phyloP scores from a whole-genome alignment of 2,329 filamentous ascomycete species.

The Fusarium subtropicale region DNA sequence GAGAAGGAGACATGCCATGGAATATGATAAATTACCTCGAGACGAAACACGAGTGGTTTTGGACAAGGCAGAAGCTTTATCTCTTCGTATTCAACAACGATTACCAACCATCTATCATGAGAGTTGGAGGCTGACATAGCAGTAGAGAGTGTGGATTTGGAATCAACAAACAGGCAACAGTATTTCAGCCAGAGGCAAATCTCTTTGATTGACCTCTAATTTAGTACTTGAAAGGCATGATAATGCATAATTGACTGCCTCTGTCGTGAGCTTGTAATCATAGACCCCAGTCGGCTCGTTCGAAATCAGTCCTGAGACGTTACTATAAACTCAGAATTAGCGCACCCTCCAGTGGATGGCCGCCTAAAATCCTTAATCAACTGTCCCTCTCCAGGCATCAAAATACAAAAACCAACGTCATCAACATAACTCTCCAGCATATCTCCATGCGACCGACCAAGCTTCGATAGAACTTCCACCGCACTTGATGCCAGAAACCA shows the following conservation, averaged over 20 bases:
- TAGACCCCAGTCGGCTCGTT: slow-evolving; percentile 1
- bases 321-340: slow-evolving; percentile 15
- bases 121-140: not conserved
- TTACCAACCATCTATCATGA: slow-evolving; percentile 13
- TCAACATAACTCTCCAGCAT: slow-evolving; percentile 15
- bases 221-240: not conserved
- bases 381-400: slow-evolving; percentile 36
- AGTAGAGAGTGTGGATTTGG: not conserved
- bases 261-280: not conserved
- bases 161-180: not conserved
- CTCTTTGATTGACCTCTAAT: not conserved
- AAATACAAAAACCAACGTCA: slow-evolving; percentile 29
- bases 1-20: not conserved
- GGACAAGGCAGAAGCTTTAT: slow-evolving; percentile 4
- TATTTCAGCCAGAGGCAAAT: too few relatives aligned
- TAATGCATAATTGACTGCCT: not conserved
- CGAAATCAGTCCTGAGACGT: slow-evolving; percentile 3
- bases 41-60: not conserved
- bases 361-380: slow-evolving; percentile 20
- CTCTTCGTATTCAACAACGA: not conserved
- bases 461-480: slow-evolving; percentile 9
- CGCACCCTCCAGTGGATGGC: slow-evolving; percentile 33
- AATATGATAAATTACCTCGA: not conserved
- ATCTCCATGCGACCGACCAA: not conserved
- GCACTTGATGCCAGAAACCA: slow-evolving; percentile 45